Evolutionary conservation across 352 stramenopile species (phyloP).

Genomic region (Pythium sukuiense): DNA sequence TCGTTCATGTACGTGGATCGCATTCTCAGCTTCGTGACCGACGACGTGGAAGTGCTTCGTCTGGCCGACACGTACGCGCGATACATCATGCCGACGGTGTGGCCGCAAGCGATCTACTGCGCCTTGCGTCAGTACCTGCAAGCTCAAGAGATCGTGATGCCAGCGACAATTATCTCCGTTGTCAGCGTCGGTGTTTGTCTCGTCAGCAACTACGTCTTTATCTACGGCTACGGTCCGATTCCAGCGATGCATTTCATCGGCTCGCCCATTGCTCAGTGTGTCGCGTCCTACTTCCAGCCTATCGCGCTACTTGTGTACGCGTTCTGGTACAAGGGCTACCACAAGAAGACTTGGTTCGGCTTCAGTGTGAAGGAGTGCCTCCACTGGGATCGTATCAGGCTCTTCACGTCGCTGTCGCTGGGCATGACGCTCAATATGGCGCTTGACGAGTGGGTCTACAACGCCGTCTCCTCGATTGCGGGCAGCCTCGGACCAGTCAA

Average conservation of each 20-base stretch:
- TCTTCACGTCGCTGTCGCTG: conserved; percentile 62
- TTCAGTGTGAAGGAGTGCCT: conserved; percentile 56
- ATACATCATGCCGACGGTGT: conserved; percentile 59
- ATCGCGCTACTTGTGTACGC: conserved; percentile 65
- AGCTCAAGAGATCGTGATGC: conserved; percentile 77
- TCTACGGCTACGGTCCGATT: conserved; percentile 72
- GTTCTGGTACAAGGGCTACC: conserved; percentile 80
- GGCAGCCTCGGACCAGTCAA: conserved; percentile 59
- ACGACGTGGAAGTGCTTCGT: conserved; percentile 58
- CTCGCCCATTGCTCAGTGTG: conserved; percentile 65
- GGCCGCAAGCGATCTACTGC: conserved; percentile 72
- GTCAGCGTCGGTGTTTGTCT: conserved; percentile 65
- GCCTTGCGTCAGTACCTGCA: conserved; percentile 78
- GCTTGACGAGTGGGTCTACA: conserved; percentile 83
- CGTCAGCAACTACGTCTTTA: conserved; percentile 74
- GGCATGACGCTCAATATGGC: conserved; percentile 80
- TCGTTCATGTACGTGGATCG: conserved; percentile 83
- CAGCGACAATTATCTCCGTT: conserved; percentile 77
- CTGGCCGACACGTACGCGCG: conserved; percentile 66
- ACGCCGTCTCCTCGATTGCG: conserved; percentile 69
- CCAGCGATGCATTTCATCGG: conserved; percentile 67
- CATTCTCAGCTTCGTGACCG: conserved; percentile 65
- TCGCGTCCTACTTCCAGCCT: conserved; percentile 75
- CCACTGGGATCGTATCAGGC: conserved; percentile 61
- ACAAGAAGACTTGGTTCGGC: conserved; percentile 79